These are phyloP conservation scores for Moringa oleifera DNA, from an alignment of 345 rosid species.

Conservation along the genomic window DNA sequence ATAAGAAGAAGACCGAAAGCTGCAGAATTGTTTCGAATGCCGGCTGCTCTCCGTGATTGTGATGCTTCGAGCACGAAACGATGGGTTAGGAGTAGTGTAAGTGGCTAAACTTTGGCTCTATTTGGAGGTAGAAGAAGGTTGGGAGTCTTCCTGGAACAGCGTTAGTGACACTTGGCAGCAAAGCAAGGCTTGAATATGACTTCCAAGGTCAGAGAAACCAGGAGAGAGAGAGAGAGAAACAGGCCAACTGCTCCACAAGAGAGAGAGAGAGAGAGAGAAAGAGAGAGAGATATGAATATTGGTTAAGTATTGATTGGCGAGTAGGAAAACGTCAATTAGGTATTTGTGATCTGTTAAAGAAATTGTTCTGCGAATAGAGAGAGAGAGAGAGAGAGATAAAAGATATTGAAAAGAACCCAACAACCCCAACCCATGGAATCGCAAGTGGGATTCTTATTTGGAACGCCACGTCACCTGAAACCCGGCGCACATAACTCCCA, in stretches of 20 bases:
- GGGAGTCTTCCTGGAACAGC: constrained; percentile 29
- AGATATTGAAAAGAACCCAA: constrained; percentile 8
- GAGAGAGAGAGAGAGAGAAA: too few relatives aligned
- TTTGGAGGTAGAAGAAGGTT: background rate
- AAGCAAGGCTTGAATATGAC: constrained; percentile 8
- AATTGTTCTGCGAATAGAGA: too few relatives aligned
- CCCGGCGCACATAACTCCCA: constrained; percentile 45
- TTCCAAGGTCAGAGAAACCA: background rate
- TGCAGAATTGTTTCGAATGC: constrained; percentile 14
- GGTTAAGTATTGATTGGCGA: too few relatives aligned
- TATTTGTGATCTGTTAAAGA: too few relatives aligned
- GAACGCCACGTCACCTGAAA: constrained; percentile 62
- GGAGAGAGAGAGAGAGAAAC: too few relatives aligned
- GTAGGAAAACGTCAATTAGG: background rate
- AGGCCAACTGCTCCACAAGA: constrained; percentile 30
- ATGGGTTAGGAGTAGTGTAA: background rate
- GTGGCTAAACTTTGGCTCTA: constrained; percentile 1
- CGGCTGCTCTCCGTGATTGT: constrained; percentile 6
- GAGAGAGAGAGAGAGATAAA: too few relatives aligned
- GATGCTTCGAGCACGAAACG: background rate
- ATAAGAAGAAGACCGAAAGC: constrained; percentile 12
- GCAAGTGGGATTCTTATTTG: constrained; percentile 29
- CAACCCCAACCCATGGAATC: constrained; percentile 23
- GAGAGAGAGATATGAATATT: too few relatives aligned
- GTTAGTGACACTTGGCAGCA: constrained; percentile 41